Conservation (phyloP, 2,329 filamentous ascomycete genomes). For the Mariannaea sp. region DNA sequence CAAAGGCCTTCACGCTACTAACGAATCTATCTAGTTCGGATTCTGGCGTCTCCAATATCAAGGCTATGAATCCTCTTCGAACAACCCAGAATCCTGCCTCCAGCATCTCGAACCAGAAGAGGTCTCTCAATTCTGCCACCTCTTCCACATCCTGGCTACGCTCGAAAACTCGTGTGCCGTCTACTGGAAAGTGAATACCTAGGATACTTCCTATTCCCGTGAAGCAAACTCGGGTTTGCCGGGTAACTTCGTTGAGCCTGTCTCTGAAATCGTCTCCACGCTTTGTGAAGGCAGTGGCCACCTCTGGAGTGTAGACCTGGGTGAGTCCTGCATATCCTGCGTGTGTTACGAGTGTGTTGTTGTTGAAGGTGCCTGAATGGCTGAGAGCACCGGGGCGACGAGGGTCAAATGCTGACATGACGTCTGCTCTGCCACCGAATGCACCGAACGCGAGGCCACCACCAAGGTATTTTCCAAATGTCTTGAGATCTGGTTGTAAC, state of each 20-base stretch:
- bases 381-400: constrained; percentile 46
- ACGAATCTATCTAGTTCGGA: constrained; percentile 50
- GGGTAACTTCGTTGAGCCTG: constrained; percentile 39
- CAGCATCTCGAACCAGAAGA: constrained; percentile 55
- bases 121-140: constrained; percentile 42
- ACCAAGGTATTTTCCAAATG: constrained; percentile 69
- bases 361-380: constrained; percentile 71
- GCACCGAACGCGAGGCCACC: constrained; percentile 70
- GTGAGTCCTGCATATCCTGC: constrained; percentile 53
- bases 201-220: constrained; percentile 46
- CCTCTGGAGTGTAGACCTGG: constrained; percentile 43
- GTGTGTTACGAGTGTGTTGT: constrained; percentile 65
- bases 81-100: constrained; percentile 51
- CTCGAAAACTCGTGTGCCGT: constrained; percentile 35
- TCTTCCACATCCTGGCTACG: constrained; percentile 41
- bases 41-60: constrained; percentile 46
- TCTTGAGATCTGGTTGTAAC: constrained; percentile 64
- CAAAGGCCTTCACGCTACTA: constrained; percentile 42
- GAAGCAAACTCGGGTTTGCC: constrained; percentile 45
- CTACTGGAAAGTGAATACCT: constrained; percentile 44
- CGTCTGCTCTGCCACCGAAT: constrained; percentile 63
- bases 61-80: constrained; percentile 47
- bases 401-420: constrained; percentile 65
- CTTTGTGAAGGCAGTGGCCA: constrained; percentile 40
- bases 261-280: constrained; percentile 39